Percentiles rank a stretch among this genome's conserved stretches.
These are phyloP conservation scores for Misopates orontium DNA, from an alignment of 257 asterid genomes.

Conservation along the genomic window DNA sequence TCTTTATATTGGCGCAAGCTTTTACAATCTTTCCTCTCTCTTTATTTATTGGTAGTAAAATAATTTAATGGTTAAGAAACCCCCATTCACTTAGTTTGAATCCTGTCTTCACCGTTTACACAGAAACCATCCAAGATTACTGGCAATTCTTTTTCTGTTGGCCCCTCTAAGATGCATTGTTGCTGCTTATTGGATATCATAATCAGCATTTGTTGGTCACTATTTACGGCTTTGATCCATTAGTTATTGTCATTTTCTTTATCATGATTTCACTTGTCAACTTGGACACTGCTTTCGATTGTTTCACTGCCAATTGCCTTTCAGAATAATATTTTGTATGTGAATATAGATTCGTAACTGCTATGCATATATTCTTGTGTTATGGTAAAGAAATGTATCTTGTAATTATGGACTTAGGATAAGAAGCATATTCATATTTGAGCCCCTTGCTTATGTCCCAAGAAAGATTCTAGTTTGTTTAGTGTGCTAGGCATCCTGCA, in stretches of 20 bases:
- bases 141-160: background rate
- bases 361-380: background rate
- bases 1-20: background rate
- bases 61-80: conserved; percentile 3
- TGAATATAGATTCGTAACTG: background rate
- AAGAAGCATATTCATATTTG: no score
- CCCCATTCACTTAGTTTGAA: background rate
- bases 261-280: background rate
- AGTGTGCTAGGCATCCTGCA: no score
- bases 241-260: background rate
- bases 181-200: no score
- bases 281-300: background rate
- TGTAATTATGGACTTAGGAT: no score
- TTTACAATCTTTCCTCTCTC: background rate
- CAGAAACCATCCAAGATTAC: background rate
- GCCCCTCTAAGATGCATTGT: no score
- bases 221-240: background rate
- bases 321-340: background rate
- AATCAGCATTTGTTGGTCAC: background rate
- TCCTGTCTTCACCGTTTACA: background rate
- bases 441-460: no score
- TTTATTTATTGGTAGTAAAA: background rate
- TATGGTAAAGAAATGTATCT: no score
- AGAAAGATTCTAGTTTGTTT: no score
- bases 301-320: conserved; percentile 7